Evolutionary conservation across 805 yeast species (phyloP), one percentile per base, ranked within the genome.

Genomic region (Lachancea quebecensis): DNA sequence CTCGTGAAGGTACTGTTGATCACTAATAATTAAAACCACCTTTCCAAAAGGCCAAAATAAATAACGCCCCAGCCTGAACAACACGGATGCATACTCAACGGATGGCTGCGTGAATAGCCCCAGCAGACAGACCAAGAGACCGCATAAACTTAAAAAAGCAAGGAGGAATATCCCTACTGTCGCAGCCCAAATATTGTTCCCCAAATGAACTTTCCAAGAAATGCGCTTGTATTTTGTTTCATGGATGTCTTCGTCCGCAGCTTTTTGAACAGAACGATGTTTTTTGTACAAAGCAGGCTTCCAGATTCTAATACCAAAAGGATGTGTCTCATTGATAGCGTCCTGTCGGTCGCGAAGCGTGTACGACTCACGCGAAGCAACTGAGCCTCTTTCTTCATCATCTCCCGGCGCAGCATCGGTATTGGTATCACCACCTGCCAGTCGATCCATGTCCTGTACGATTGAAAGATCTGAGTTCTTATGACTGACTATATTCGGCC

Each of bases 281-380:
- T 93, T 93, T 63, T 93, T 93, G 67, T 93, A 93, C 45, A 93
- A 70, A 2, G 98, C 96, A 1, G 99, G 99, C 60, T 93, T 93
- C 99, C 99, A 93, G 56, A 93, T 87, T 64, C 96, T 83, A 38
- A 93, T 91, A 74, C 99, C 99, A 58, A 93, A 93, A 0, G 99
- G 99, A 70, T 93, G 99, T 4, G 97, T 89, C 42, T 85, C 81
- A 60, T 93, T 93, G 60, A 93, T 93, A 12, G 99, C 99, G 55
- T 86, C 90, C 65, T 93, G 99, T 52, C 97, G 80, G 54, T 90
- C 96, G 49, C 93, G 74, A 44, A 91, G 72, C 4, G 96, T 93
- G 60, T 85, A 82, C 4, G 95, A 84, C 63, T 91, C 97, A 25
- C 78, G 60, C 0, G 95, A 79, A 10, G 42, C 36, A 9, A 35